Evolutionary conservation across 495 filamentous ascomycete genomes (phyloP), one percentile per base, ranked within the genome.

Genomic region (Penicillium coprophilum): DNA sequence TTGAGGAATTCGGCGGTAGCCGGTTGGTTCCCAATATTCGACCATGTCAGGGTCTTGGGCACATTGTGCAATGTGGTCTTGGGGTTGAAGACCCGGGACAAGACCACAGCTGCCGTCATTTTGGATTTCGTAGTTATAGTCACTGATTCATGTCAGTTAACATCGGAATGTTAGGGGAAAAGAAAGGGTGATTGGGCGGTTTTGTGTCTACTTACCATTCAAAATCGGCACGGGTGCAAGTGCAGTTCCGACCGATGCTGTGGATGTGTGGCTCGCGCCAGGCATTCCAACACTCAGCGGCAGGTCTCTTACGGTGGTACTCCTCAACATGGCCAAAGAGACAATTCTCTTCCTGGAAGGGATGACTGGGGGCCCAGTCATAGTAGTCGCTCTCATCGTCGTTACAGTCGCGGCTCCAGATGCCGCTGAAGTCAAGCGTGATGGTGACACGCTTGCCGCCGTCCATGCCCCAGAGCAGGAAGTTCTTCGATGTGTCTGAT

Each of bases 271-370:
- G 74, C 32, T 83, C 79, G 39, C 85, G 79, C 71, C 94, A 79
- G 50, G 87, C 85, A 60, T 96, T 96, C 76, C 84, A 94, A 76
- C 95, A 99, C 21, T 87, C 73, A 31, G 76, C 72, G 6, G 82
- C 80, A 15, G 75, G 63, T 65, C 87, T 90, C 80, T 97, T 97
- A 66, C 95, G 89, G 68, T 94, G 83, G 61, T 97, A 99, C 66
- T 92, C 82, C 46, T 91, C 83, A 36, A 87, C 77, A 73, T 96
- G 95, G 17, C 95, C 95, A 66, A 97, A 99, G 5, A 99, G 77
- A 69, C 95, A 99, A 47, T 90, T 81, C 50, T 87, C 75, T 4
- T 86, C 75, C 63, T 88, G 84, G 34, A 80, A 64, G 1, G 92
- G 92, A 68, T 96, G 92, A 55, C 79, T 79, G 13, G 95, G 92